Evolutionary conservation across 371 early-diverging fungal species (phyloP), one percentile per base, ranked within the genome.

Genomic region (Synchytrium microbalum): DNA sequence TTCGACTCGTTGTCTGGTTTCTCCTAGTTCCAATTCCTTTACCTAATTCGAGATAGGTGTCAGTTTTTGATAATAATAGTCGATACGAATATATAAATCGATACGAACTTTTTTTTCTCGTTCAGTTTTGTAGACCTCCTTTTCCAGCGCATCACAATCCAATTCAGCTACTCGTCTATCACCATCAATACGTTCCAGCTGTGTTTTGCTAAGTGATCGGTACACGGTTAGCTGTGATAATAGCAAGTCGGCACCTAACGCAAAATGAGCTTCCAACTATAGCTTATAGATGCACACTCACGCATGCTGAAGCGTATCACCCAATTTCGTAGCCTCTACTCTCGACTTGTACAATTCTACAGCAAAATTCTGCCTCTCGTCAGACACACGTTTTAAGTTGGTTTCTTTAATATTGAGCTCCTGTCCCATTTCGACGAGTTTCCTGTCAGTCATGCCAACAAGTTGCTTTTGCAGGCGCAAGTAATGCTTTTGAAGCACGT

Each of bases 321-420:
- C 76, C 56, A 75, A 38, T 54, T 60, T 58, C 25, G 66, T 71
- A 23, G 76, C 56, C 55, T 79, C 73, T 31, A 55, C 60, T 54
- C 68, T 69, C 5, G 70, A 69, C 65, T 68, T 68, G 32, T 69
- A 74, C 46, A 79, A 66, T 51, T 64, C 72, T 23, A 69, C 74
- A 19, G 72, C 76, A 16, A 72, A 32, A 8, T 62, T 29, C 31
- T 65, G 66, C 64, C 72, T 72, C 63, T 76, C 75, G 19, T 69
- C 76, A 30, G 64, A 65, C 25, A 67, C 69, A 28, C 67, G 32
- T 51, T 69, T 32, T 1, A 75, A 64, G 3, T 63, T 61, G 26
- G 60, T 51, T n/a, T 76, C 72, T 25, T 67, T 71, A 60, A 72
- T 73, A n/a, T 59, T 57, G 29, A 76, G 59, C 60, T 68, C 65